Evolutionary conservation across 371 early-diverging fungal genomes (phyloP), one percentile per base, ranked within the genome.

Genomic region (Chytridium lagenaria): DNA sequence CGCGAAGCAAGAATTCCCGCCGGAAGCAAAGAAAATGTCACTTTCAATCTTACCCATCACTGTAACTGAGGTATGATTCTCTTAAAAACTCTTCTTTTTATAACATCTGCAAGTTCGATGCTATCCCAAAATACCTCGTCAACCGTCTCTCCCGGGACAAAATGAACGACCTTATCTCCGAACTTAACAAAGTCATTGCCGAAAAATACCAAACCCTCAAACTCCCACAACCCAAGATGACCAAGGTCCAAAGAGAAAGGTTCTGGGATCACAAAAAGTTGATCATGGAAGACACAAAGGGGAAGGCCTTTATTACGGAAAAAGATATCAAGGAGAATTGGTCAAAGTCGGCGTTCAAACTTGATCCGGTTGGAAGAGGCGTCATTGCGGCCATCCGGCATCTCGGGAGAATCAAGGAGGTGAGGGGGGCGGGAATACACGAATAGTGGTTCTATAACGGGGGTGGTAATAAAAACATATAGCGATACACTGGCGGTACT

Each of bases 371-470:
- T 37, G 82, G 83, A 0, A n/a, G 82, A 31, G 70, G 34, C 30
- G 69, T 81, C 19, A 49, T 85, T 36, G 80, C 79, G 19, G 75
- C 80, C 39, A 16, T 77, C 36, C n/a, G 85, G 59, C 78, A 80
- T 57, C 57, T 83, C 68, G 81, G 82, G 10, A 38, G 80, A 50
- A 71, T 85, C 19, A 83, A 77, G 68, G 85, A 85, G 69, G 82
- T 83, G 50, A 28, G 85, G 31, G 83, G 1, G 78, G 80, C 22
- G 83, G 83, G 26, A 72, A 75, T 36, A 79, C 80, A 3, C 52
- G 85, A 38, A 66, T 81, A 52, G 81, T 84, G 10, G 52, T 85
- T 15, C 22, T 80, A 26, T 74, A 44, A n/a, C n/a, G n/a, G n/a
- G n/a, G n/a, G 44, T 44, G 44, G 19, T 19, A 19, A 44, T 7